phyloP scores from a whole-genome alignment of 139 green algal genomes.

The Auxenochlorella pyrenoidosa region DNA sequence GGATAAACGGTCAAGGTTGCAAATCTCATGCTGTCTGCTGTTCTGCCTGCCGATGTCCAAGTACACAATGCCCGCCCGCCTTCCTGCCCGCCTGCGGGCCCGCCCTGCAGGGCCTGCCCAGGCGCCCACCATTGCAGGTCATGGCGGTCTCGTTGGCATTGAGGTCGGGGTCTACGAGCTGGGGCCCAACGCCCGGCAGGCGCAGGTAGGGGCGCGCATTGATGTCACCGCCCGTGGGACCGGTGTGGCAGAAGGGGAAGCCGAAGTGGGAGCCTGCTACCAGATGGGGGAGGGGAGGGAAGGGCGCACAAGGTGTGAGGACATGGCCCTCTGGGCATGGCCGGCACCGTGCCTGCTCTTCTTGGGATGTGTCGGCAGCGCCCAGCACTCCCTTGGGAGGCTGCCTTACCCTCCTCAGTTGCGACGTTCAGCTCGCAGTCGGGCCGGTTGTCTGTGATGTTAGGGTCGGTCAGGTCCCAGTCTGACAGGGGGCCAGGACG shows the following conservation, averaged over 20 bases:
- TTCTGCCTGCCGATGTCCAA: too few relatives aligned
- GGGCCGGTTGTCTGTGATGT: slow-evolving; percentile 26
- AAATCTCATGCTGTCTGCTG: too few relatives aligned
- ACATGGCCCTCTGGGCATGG: too few relatives aligned
- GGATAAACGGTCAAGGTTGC: too few relatives aligned
- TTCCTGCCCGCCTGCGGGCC: too few relatives aligned
- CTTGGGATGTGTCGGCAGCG: too few relatives aligned
- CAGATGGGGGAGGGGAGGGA: too few relatives aligned
- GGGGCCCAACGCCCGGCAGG: background rate
- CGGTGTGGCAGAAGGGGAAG: slow-evolving; percentile 43
- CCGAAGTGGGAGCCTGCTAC: slow-evolving; percentile 3
- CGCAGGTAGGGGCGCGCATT: slow-evolving; percentile 3
- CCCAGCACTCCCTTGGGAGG: too few relatives aligned
- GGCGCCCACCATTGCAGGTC: slow-evolving; percentile 5
- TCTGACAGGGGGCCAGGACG: background rate
- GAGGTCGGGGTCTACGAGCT: slow-evolving; percentile 10
- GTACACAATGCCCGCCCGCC: background rate
- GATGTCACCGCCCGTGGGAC: background rate
- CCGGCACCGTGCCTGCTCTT: too few relatives aligned
- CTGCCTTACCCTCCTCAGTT: background rate
- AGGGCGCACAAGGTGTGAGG: too few relatives aligned
- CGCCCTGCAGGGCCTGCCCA: background rate
- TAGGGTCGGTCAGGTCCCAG: background rate
- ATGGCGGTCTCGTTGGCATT: background rate
- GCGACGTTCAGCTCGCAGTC: slow-evolving; percentile 44